Percentiles rank a stretch among this genome's conserved stretches.
Evolutionary conservation across 2,329 filamentous ascomycete genomes (phyloP).

Genomic region (Botryotinia narcissicola): DNA sequence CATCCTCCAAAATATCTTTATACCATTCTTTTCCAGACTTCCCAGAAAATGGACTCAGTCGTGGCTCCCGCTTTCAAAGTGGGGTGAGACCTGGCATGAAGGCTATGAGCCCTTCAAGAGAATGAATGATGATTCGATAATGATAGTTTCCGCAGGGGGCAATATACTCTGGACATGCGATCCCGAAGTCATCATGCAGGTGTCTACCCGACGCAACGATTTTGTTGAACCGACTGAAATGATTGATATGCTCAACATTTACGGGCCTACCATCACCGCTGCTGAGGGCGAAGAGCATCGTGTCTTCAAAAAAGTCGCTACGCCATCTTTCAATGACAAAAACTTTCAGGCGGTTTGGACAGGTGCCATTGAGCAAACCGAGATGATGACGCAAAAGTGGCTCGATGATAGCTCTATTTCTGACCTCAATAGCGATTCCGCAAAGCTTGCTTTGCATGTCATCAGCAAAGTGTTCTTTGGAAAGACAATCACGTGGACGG

Average conservation of each 20-base stretch:
- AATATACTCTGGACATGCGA: constrained; percentile 17
- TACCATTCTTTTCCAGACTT: constrained; percentile 1
- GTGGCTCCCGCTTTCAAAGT: background rate
- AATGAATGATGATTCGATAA: background rate
- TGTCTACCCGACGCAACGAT: background rate
- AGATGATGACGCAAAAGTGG: background rate
- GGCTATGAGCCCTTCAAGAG: constrained; percentile 7
- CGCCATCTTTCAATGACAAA: constrained; percentile 10
- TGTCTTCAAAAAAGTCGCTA: constrained; percentile 2
- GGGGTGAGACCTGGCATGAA: constrained; percentile 5
- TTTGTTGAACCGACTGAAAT: constrained; percentile 12
- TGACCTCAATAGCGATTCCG: background rate
- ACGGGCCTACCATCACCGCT: constrained; percentile 9
- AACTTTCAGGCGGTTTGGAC: background rate
- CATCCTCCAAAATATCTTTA: constrained; percentile 8
- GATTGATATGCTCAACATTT: constrained; percentile 6
- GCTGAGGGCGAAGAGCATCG: constrained; percentile 12
- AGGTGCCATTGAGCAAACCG: background rate
- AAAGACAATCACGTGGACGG: background rate
- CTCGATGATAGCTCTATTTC: background rate
- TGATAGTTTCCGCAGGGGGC: background rate
- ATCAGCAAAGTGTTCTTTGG: background rate
- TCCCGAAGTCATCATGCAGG: constrained; percentile 9
- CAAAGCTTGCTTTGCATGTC: background rate
- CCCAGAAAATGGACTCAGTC: background rate